These are phyloP conservation scores for Tetracladium maxilliforme DNA, from an alignment of 2,329 filamentous ascomycete genomes.

Conservation along the genomic window DNA sequence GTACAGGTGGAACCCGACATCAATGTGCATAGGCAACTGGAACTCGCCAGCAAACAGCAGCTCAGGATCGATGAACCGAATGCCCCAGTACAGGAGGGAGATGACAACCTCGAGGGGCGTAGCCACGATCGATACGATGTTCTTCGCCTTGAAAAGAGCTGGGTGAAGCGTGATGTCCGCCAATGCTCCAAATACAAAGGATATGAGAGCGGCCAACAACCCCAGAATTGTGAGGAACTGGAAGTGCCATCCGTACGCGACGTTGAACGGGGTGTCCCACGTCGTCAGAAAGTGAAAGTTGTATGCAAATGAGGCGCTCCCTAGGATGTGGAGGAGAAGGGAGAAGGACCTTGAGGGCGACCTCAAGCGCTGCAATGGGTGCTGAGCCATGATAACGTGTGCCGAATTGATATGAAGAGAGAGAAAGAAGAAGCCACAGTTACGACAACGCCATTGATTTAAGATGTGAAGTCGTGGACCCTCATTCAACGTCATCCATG, in stretches of 20 bases:
- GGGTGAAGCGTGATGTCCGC: constrained; percentile 47
- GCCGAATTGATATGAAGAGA: too few relatives aligned
- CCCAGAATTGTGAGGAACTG: constrained; percentile 66
- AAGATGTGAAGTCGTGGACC: too few relatives aligned
- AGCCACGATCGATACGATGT: constrained; percentile 47
- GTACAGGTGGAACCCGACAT: constrained; percentile 51
- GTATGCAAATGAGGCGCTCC: constrained; percentile 34
- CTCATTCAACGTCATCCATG: too few relatives aligned
- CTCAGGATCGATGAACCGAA: constrained; percentile 36
- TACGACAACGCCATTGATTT: too few relatives aligned
- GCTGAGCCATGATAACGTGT: constrained; percentile 29
- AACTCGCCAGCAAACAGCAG: constrained; percentile 40
- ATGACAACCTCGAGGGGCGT: constrained; percentile 60
- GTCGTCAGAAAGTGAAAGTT: constrained; percentile 34
- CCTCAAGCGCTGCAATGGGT: constrained; percentile 49
- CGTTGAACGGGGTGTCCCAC: constrained; percentile 36
- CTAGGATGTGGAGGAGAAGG: constrained; percentile 41
- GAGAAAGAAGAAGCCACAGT: too few relatives aligned
- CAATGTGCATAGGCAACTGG: constrained; percentile 36
- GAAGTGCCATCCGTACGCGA: constrained; percentile 51
- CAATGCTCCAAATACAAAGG: constrained; percentile 44
- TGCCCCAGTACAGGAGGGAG: constrained; percentile 58
- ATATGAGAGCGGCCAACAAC: constrained; percentile 41
- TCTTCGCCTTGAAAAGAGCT: constrained; percentile 51
- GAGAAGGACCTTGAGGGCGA: constrained; percentile 52